Percentiles rank a stretch among this genome's conserved stretches.
phyloP scores from a whole-genome alignment of 116 monocot species.

The Trichopus zeylanicus region DNA sequence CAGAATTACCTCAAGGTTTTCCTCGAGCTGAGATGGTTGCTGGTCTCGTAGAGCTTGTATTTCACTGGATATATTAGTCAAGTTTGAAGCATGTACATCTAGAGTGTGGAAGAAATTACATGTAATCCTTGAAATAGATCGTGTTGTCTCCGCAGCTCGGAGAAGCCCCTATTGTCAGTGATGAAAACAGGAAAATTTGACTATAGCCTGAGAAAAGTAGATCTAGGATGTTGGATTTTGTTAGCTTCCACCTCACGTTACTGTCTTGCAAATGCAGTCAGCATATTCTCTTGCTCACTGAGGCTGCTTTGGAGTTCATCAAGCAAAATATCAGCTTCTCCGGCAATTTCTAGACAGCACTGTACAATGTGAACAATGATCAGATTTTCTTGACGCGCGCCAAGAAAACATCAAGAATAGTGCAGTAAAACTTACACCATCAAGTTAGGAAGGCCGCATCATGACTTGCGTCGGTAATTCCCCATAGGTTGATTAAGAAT shows the following conservation, averaged over 20 bases:
- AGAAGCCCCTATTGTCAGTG: constrained; percentile 52
- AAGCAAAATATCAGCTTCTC: constrained; percentile 77
- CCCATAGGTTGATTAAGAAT: constrained; percentile 64
- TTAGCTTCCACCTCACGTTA: constrained; percentile 62
- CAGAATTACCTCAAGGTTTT: constrained; percentile 88
- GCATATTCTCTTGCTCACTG: constrained; percentile 64
- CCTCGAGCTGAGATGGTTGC: constrained; percentile 80
- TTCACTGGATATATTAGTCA: constrained; percentile 50
- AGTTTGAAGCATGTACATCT: constrained; percentile 47
- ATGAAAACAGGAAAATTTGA: not conserved
- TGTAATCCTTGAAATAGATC: constrained; percentile 72
- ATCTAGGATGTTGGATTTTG: not conserved
- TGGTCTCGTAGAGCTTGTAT: constrained; percentile 56
- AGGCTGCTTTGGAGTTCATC: constrained; percentile 69
- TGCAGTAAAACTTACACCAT: constrained; percentile 59
- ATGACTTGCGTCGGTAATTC: constrained; percentile 59
- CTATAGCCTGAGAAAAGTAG: not conserved
- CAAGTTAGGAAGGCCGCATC: constrained; percentile 54
- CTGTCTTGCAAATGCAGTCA: constrained; percentile 71
- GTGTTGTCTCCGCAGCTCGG: constrained; percentile 55
- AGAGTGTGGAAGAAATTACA: constrained; percentile 72
- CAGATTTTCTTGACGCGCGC: too few species aligned
- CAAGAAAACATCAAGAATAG: constrained; percentile 19
- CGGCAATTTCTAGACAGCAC: constrained; percentile 69
- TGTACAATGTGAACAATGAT: constrained; percentile 11